Conservation (phyloP, 345 rosid genomes). For the Carallia brachiata region DNA sequence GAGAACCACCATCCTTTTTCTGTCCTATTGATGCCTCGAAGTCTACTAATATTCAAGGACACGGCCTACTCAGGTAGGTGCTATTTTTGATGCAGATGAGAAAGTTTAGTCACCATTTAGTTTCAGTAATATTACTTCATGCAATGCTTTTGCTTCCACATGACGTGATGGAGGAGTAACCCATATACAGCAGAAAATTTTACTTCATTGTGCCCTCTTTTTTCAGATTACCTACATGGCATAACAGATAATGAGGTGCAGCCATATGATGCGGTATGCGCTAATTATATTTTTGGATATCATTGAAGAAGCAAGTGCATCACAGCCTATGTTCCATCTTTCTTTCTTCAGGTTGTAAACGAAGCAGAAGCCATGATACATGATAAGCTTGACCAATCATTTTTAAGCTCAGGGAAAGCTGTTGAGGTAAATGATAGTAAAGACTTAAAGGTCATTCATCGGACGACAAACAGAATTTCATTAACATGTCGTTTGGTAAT, state of each 20-base stretch:
- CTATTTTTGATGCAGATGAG: not conserved
- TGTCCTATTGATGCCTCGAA: slow-evolving; percentile 67
- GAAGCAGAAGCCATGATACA: slow-evolving; percentile 35
- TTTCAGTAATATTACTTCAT: not conserved
- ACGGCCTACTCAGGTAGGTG: slow-evolving; percentile 56
- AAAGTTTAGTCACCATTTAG: not conserved
- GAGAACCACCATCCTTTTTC: slow-evolving; percentile 53
- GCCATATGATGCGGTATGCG: slow-evolving; percentile 43
- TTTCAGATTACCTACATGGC: slow-evolving; percentile 78
- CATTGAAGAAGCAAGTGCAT: too few species aligned
- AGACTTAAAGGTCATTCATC: slow-evolving; percentile 36
- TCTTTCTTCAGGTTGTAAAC: slow-evolving; percentile 43
- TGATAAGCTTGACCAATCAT: not conserved
- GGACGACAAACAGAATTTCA: slow-evolving; percentile 55
- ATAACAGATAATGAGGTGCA: slow-evolving; percentile 58
- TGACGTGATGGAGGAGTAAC: not conserved
- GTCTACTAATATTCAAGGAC: slow-evolving; percentile 87
- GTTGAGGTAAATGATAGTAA: slow-evolving; percentile 25
- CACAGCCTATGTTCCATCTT: not conserved
- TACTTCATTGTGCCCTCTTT: slow-evolving; percentile 4
- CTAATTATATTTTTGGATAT: too few species aligned
- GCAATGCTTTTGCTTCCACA: not conserved
- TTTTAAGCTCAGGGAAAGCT: slow-evolving; percentile 16
- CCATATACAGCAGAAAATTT: not conserved
- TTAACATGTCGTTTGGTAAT: slow-evolving; percentile 68